Percentiles rank a stretch among this genome's conserved stretches.
Conservation (phyloP, 176 grass and related monocot species). For the Eremochloa ophiuroides region DNA sequence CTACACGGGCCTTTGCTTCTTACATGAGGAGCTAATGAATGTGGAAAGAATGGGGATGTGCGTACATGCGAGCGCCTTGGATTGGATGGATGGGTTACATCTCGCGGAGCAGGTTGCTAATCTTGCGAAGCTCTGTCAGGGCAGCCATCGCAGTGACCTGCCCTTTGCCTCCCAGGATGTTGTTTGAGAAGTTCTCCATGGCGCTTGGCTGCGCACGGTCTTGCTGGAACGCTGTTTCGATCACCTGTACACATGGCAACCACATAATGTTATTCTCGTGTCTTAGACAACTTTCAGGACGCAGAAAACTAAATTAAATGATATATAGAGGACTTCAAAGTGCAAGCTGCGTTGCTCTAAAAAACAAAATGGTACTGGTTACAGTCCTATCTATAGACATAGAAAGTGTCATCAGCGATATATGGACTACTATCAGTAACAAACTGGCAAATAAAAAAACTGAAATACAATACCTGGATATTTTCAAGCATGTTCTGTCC, state of each 20-base stretch:
- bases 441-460: neutral
- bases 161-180: slow-evolving; percentile 73
- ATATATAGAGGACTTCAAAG: neutral
- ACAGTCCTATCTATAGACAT: neutral
- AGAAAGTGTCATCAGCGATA: neutral
- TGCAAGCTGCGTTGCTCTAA: neutral
- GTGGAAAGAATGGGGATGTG: neutral
- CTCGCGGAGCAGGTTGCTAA: slow-evolving; percentile 77
- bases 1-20: neutral
- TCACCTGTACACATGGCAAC: slow-evolving; percentile 44
- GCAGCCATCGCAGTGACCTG: slow-evolving; percentile 69
- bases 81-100: slow-evolving; percentile 33
- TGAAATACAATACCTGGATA: slow-evolving; percentile 61
- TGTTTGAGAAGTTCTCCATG: slow-evolving; percentile 60
- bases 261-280: slow-evolving; percentile 6
- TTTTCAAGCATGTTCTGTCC: slow-evolving; percentile 97
- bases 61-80: neutral
- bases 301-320: neutral
- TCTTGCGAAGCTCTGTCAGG: slow-evolving; percentile 88
- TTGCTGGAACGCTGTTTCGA: slow-evolving; percentile 86
- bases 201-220: slow-evolving; percentile 45
- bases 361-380: neutral
- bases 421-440: neutral
- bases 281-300: neutral
- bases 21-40: slow-evolving; percentile 20